Conservation (phyloP, 495 filamentous ascomycete genomes). For the Xylaria palmicola region DNA sequence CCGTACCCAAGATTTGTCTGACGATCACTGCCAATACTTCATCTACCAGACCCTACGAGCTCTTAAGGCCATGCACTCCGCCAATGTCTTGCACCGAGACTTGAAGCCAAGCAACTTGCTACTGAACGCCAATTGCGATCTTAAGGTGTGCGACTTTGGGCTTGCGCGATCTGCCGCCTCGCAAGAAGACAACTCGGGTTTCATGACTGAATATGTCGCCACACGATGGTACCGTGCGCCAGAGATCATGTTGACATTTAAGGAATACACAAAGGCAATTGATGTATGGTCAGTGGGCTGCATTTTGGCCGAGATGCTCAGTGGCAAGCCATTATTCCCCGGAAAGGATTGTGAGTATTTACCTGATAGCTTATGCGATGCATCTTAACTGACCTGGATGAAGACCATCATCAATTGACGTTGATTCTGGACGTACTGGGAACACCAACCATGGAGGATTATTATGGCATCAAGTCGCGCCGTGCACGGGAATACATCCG, state of each 20-base stretch:
- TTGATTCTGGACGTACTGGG: constrained; percentile 97
- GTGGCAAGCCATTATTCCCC: constrained; percentile 96
- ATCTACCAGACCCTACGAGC: constrained; percentile 99
- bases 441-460: constrained; percentile 99
- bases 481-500: constrained; percentile 98
- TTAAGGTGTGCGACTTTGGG: constrained; percentile 99
- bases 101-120: constrained; percentile 96
- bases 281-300: constrained; percentile 99
- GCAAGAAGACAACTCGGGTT: constrained; percentile 97
- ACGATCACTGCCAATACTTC: constrained; percentile 99
- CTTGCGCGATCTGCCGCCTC: constrained; percentile 89
- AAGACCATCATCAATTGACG: constrained; percentile 98
- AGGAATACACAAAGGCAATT: constrained; percentile 99
- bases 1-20: constrained; percentile 95
- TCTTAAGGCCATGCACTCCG: constrained; percentile 98
- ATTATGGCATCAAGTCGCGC: constrained; percentile 99
- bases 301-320: constrained; percentile 99
- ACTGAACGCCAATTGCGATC: constrained; percentile 97
- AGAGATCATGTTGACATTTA: constrained; percentile 99
- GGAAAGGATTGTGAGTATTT: constrained; percentile 90
- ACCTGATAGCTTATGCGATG: neutral
- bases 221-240: constrained; percentile 99
- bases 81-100: constrained; percentile 97
- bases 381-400: constrained; percentile 19
- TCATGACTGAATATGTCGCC: constrained; percentile 99